Conservation (phyloP, 495 filamentous ascomycete species). For the Chlorociboria aeruginascens region DNA sequence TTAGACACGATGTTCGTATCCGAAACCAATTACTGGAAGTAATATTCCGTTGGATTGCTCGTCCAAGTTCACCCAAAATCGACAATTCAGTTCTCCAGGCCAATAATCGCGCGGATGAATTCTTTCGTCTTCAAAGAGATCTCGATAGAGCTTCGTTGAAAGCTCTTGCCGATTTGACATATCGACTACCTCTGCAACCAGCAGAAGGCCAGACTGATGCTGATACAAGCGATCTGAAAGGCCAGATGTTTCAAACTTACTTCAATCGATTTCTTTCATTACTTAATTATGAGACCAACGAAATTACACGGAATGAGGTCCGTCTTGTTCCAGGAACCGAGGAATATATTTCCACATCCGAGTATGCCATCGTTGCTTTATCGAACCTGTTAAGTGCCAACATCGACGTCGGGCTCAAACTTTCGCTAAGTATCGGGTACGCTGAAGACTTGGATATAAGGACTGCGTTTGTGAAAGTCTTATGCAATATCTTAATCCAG, state of each 20-base stretch:
- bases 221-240: constrained; percentile 48
- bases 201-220: constrained; percentile 49
- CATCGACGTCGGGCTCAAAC: constrained; percentile 55
- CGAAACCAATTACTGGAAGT: constrained; percentile 52
- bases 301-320: constrained; percentile 30
- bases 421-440: constrained; percentile 52
- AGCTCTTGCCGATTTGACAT: constrained; percentile 48
- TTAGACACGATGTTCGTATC: constrained; percentile 52
- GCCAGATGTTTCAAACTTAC: constrained; percentile 55
- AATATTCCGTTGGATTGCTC: constrained; percentile 51
- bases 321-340: constrained; percentile 13
- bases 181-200: constrained; percentile 49
- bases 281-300: constrained; percentile 40
- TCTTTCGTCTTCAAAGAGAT: constrained; percentile 42
- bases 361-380: constrained; percentile 50
- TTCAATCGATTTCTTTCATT: constrained; percentile 51
- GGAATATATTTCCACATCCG: constrained; percentile 30
- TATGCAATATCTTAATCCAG: constrained; percentile 55
- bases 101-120: constrained; percentile 35
- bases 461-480: constrained; percentile 54
- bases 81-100: constrained; percentile 6
- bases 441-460: constrained; percentile 54
- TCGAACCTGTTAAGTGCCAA: constrained; percentile 57
- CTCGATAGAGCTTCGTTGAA: constrained; percentile 50
- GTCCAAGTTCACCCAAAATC: constrained; percentile 33